Base-by-base conservation (phyloP, 495 filamentous ascomycete species). In the Penicillium waksmanii region DNA sequence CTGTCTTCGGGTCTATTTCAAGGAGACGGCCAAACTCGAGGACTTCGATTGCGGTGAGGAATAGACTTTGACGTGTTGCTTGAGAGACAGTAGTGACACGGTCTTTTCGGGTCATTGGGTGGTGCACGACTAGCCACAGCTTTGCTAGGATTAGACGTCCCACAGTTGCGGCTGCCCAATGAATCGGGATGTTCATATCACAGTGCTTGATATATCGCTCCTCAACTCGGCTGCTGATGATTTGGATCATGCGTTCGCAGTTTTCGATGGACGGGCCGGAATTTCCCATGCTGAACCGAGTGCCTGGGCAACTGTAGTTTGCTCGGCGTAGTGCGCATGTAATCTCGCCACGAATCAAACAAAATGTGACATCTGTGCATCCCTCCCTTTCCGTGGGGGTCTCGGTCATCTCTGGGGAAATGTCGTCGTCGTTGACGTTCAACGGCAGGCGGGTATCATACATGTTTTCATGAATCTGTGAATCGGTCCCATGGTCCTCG, bases 401-500 rank as follows among this genome's bases (percentile, higher is more conserved):
- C 19, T 85, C 79, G 3, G 74, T 81, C 78, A 84, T 87, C 2
- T 87, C 80, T 0, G 88, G 88, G 21, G 71, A 77, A 17, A 97
- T 80, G 64, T 96, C 92, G 12, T 72, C 70, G 53, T 96, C 93
- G 70, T 96, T 90, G 66, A 96, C 80, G 64, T 94, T 95, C 31
- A 88, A 73, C 0, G 89, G 89, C n/a, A 87, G 71, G 51, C 81
- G 75, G 3, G 88, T 95, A 67, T 96, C 92, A 63, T 87, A 96
- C 36, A 84, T 80, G 52, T 74, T 72, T 47, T 89, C 87, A 23
- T 85, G 69, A 17, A 96, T 88, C 13, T 83, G 86, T 9, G 90
- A 83, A 59, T 96, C 91, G 33, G 87, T 89, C 0, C 92, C 93
- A 67, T 94, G 89, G 58, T 95, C 92, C 66, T 96, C 92, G 10